Conservation (phyloP, 192 early-diverging fungal species). For the Rhizophagus sp. region DNA sequence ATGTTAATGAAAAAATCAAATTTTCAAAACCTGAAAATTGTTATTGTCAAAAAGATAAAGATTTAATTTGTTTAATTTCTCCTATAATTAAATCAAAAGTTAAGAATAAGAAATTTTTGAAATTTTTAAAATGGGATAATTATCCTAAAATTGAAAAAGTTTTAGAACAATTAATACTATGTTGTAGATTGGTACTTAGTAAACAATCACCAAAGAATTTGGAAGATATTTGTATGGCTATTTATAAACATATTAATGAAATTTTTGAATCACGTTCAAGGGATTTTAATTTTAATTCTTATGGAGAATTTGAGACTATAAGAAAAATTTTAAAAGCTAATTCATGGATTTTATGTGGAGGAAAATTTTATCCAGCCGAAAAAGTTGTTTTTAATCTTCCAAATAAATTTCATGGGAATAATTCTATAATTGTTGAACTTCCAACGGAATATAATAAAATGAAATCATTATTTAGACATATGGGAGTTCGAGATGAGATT, state of each 20-base stretch:
- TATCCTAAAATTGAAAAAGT: neutral
- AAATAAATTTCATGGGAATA: neutral
- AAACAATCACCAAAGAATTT: neutral
- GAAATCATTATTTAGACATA: neutral
- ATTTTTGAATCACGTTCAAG: neutral
- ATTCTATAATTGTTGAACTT: neutral
- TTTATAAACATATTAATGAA: constrained; percentile 6
- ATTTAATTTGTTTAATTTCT: neutral
- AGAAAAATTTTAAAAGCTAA: neutral
- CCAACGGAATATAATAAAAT: neutral
- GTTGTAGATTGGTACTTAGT: neutral
- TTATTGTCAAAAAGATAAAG: neutral
- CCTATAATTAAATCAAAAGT: neutral
- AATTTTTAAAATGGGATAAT: neutral
- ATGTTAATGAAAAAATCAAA: neutral
- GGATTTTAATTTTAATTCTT: neutral
- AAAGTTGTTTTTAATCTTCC: neutral
- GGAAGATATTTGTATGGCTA: neutral
- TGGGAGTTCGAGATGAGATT: constrained; percentile 3
- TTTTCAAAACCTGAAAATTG: neutral
- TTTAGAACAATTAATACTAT: neutral
- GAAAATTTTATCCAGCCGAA: neutral
- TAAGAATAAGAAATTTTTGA: neutral
- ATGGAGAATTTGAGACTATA: neutral
- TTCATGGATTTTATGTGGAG: neutral